Base-by-base conservation (phyloP, 2,329 filamentous ascomycete genomes). In the Microascus cirrosus region DNA sequence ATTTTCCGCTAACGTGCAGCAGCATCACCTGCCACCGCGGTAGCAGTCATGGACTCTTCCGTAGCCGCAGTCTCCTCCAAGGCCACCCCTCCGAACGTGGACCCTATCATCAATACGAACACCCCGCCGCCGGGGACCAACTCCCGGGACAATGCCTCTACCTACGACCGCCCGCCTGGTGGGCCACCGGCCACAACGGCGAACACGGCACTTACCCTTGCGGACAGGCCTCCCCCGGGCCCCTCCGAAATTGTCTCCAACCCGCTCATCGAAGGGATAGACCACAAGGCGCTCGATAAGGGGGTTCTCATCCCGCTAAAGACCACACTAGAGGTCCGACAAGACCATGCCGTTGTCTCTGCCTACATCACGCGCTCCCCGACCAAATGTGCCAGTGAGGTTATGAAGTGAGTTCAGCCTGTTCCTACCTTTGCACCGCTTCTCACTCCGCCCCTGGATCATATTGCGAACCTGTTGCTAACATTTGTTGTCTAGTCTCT, bases 321-420 rank as follows among this genome's bases (percentile, higher is more conserved):
- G 70, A 86, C 84, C 3, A 81, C 79, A 1, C 76, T 85, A 53
- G 84, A 87, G 67, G 76, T 84, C 56, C 75, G 78, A 56, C 80
- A 84, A 62, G 79, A 82, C 58, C 78, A 85, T 59, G 72, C 72
- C 42, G 72, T 81, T 61, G 78, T 86, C 55, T 76, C 81, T 60
- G 85, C 85, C 57, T 87, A 87, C 68, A 82, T 90, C 61, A 86
- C 89, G 55, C 80, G 86, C 65, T 81, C 88, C 58, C 88, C 88
- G 53, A 82, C 84, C 62, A 88, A 85, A 70, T 78, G 80, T 64
- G 87, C 88, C 63, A 90, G 87, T 69, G 77, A 80, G 62, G 80
- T 90, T 66, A 81, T 94, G 67, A 84, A 80, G 88, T 91, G 74
- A 69, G 83, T 77, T 25, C 2, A 45, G 13, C 39, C 13, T 13